Percentiles rank a stretch among this genome's conserved stretches.
Conservation (phyloP, 176 grass and related monocot species). For the Ensete glaucum region DNA sequence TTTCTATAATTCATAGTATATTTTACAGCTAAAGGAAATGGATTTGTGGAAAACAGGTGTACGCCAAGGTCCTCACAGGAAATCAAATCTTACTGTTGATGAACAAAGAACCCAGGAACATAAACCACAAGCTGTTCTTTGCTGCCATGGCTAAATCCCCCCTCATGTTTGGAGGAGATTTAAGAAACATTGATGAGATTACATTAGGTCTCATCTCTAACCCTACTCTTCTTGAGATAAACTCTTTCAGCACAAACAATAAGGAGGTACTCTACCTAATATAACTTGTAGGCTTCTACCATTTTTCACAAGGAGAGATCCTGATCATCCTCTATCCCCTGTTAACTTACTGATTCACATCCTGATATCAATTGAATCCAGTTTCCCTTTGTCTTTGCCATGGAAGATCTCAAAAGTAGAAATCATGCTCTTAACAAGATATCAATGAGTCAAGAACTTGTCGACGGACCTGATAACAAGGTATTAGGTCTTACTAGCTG, state of each 20-base stretch:
- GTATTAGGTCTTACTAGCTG: constrained; percentile 52
- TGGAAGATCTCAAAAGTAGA: constrained; percentile 25
- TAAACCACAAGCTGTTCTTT: not conserved
- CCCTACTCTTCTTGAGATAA: constrained; percentile 73
- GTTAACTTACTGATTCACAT: constrained; percentile 21
- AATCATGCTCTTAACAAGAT: constrained; percentile 12
- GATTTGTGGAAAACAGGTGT: constrained; percentile 30
- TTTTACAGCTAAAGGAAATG: constrained; percentile 7
- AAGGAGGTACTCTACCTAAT: constrained; percentile 51
- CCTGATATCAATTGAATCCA: constrained; percentile 28
- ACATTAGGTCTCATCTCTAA: constrained; percentile 64
- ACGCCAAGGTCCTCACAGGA: constrained; percentile 58
- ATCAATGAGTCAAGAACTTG: constrained; percentile 7
- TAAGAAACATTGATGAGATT: constrained; percentile 47
- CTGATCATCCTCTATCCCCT: not conserved
- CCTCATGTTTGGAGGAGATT: constrained; percentile 91
- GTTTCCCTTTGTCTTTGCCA: constrained; percentile 53
- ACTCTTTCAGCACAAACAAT: constrained; percentile 69
- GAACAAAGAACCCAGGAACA: constrained; percentile 88
- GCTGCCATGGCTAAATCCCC: constrained; percentile 60
- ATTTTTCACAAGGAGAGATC: not conserved
- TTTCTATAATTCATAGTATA: not conserved
- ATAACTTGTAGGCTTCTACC: not conserved
- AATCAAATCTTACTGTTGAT: constrained; percentile 65
- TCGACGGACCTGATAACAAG: constrained; percentile 26